A percentile compares a stretch with the other conserved stretches of the same genome.
phyloP scores from a whole-genome alignment of 768 basidiomycete genomes.

The Leucocoprinus sp. region DNA sequence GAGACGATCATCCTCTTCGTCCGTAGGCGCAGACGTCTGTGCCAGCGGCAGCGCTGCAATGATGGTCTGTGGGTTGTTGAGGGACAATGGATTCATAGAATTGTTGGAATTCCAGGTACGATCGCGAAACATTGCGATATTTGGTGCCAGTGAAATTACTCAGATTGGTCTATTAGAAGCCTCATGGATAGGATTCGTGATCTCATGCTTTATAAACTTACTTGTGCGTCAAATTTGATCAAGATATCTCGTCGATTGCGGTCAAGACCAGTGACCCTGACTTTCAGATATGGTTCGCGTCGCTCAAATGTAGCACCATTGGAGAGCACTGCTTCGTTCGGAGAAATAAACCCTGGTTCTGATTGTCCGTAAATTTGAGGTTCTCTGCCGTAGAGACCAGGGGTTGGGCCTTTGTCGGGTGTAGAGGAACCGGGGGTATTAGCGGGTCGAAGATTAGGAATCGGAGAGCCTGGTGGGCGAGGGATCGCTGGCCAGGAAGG shows the following conservation, averaged over 20 bases:
- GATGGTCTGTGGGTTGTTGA: conserved; percentile 93
- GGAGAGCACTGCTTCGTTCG: conserved; percentile 49
- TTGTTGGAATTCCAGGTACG: conserved; percentile 90
- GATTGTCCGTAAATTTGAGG: conserved; percentile 86
- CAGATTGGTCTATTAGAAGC: conserved; percentile 74
- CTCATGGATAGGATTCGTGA: background rate
- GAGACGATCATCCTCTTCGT: conserved; percentile 96
- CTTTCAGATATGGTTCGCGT: conserved; percentile 77
- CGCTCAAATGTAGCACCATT: conserved; percentile 72
- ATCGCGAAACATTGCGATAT: conserved; percentile 91
- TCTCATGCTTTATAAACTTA: conserved; percentile 25
- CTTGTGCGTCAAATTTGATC: conserved; percentile 92
- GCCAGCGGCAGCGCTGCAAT: conserved; percentile 93
- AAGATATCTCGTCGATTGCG: conserved; percentile 93
- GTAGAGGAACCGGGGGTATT: conserved; percentile 42
- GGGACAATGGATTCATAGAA: conserved; percentile 86
- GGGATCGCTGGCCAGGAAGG: conserved; percentile 82
- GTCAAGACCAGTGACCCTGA: conserved; percentile 86
- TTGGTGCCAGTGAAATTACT: conserved; percentile 83
- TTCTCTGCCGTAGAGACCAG: conserved; percentile 65
- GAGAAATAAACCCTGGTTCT: conserved; percentile 76
- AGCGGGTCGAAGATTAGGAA: conserved; percentile 63
- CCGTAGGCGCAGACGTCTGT: conserved; percentile 92
- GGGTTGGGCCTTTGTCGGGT: conserved; percentile 43
- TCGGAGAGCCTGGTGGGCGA: conserved; percentile 59